Evolutionary conservation across 2,329 filamentous ascomycete species (phyloP), one percentile per base, ranked within the genome.

Genomic region (Botrytis sinoallii): DNA sequence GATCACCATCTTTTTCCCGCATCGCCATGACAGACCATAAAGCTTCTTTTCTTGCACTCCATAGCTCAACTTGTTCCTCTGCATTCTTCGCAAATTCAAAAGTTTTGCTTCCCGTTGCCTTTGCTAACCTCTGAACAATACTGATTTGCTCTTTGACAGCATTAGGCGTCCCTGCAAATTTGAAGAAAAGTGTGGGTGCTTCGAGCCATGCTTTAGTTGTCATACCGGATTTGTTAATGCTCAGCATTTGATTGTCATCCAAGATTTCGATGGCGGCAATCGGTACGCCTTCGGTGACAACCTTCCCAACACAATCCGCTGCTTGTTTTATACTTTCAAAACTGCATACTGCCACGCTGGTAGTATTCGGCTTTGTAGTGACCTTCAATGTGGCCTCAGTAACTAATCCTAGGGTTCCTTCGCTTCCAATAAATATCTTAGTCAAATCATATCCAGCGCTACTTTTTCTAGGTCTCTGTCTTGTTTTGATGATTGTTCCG

Each of bases 371-470:
- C 81, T 91, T 91, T 38, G 94, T 91, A 0, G 93, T 94, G 60
- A 98, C 86, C 84, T 97, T 97, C 78, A 98, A 86, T 4, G 92
- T 95, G 7, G 94, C 95, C 84, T 98, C 95, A 0, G 95, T 97
- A 57, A 97, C 93, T 20, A 98, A 88, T 14, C 95, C 95, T 1
- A 98, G 89, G 0, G 95, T 98, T 66, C 95, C 95, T 84, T 98
- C 95, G 78, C 92, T 94, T 64, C 95, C 95, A 82, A 97, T 92
- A 83, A 97, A 96, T 74, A 97, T 88, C 79, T 92, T 91, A 2
- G 94, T 97, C 70, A 98, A 87, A 82, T 98, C 94, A 83, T 98
- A 98, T 40, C 95, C 95, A 46, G 95, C 95, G 72, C 92, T 94
- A 79, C 92, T 95, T 86, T 97, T 98, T 77, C 94, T 89, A 18